Percentiles rank a stretch among this genome's conserved stretches.
These are phyloP conservation scores for Arxiozyma bovina DNA, from an alignment of 1,139 yeast genomes.

Conservation along the genomic window DNA sequence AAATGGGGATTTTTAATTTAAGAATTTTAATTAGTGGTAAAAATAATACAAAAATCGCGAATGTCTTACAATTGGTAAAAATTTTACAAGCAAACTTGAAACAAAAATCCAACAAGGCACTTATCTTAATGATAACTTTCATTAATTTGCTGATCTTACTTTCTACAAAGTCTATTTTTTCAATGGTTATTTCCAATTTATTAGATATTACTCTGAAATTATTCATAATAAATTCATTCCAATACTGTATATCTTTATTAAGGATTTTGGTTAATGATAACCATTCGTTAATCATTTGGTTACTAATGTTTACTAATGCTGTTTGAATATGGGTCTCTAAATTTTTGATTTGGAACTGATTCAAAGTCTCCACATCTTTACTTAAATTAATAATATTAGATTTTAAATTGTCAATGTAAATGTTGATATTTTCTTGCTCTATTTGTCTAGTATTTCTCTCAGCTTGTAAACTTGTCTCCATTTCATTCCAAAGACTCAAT, in stretches of 20 bases:
- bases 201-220: slow-evolving; percentile 10
- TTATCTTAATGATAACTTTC: neutral
- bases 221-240: slow-evolving; percentile 12
- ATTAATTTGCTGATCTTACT: slow-evolving; percentile 5
- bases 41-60: neutral
- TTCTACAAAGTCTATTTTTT: slow-evolving; percentile 11
- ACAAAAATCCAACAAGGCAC: neutral
- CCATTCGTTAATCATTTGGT: slow-evolving; percentile 12
- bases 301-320: slow-evolving; percentile 7
- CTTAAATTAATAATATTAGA: neutral
- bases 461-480: neutral
- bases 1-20: neutral
- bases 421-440: neutral
- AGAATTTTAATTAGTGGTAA: neutral
- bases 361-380: neutral
- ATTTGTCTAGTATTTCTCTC: neutral
- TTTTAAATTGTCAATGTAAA: neutral
- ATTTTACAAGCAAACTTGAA: neutral
- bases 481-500: neutral
- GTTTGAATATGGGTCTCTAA: slow-evolving; percentile 1
- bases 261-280: slow-evolving; percentile 6
- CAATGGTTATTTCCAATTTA: slow-evolving; percentile 11
- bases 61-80: neutral
- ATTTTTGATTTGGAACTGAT: neutral
- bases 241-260: slow-evolving; percentile 8